Evolutionary conservation across 345 rosid genomes (phyloP).

Genomic region (Linum trigynum): DNA sequence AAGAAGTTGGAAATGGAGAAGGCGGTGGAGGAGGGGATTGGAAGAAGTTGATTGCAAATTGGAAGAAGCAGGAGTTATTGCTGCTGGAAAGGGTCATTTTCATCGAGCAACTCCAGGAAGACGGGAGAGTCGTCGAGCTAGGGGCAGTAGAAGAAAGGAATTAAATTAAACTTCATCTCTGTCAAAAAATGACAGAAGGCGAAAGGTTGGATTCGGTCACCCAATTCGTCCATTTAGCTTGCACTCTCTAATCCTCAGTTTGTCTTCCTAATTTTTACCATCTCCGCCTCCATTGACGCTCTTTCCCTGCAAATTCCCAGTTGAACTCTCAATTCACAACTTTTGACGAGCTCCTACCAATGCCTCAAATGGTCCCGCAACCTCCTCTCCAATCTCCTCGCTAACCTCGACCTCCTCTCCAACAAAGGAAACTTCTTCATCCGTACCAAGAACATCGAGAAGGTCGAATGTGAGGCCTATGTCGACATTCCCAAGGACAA

Average conservation of each 20-base stretch:
- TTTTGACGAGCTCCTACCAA: conserved; percentile 2
- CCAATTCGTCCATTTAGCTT: neutral
- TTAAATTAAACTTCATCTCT: too few relatives aligned
- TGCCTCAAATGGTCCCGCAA: conserved; percentile 80
- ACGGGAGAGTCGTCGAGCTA: too few relatives aligned
- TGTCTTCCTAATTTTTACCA: neutral
- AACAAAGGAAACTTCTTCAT: conserved; percentile 58
- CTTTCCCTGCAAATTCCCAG: neutral
- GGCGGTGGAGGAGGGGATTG: too few relatives aligned
- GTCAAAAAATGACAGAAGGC: too few relatives aligned
- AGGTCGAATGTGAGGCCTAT: conserved; percentile 88
- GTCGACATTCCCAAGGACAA: conserved; percentile 87
- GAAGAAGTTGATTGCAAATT: too few relatives aligned
- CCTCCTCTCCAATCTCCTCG: conserved; percentile 43
- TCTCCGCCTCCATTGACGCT: neutral
- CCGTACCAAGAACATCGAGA: conserved; percentile 52
- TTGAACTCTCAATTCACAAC: neutral
- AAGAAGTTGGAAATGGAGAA: too few relatives aligned
- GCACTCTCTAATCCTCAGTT: neutral
- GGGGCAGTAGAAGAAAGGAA: too few relatives aligned
- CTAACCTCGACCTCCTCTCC: conserved; percentile 40
- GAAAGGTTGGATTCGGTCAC: too few relatives aligned
- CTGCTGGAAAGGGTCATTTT: too few relatives aligned
- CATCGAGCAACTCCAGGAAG: too few relatives aligned
- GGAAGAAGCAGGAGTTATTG: too few relatives aligned